phyloP scores from a whole-genome alignment of 1,284 basidiomycete species.

The Tranzscheliella williamsii region DNA sequence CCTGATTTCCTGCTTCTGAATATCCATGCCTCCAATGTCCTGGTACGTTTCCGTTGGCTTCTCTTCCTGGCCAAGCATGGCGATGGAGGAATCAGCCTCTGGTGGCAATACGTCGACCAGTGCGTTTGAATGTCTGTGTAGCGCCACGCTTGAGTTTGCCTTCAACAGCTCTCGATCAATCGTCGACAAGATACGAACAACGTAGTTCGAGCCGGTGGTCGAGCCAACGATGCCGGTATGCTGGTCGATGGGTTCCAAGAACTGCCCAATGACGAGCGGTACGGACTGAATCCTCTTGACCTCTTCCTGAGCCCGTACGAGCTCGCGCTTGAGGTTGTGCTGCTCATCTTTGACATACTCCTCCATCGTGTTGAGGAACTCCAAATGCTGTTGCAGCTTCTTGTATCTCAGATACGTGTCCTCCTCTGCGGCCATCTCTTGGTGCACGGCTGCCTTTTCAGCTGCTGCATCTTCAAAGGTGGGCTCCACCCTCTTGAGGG shows the following conservation, averaged over 20 bases:
- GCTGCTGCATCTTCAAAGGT: conserved; percentile 49
- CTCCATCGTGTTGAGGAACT: conserved; percentile 61
- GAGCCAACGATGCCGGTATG: conserved; percentile 96
- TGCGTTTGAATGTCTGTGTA: conserved; percentile 97
- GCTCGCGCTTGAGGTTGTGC: conserved; percentile 93
- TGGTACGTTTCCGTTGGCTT: conserved; percentile 65
- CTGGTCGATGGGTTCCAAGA: conserved; percentile 98
- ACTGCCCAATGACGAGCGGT: conserved; percentile 99
- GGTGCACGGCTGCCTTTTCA: conserved; percentile 49
- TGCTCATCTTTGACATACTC: conserved; percentile 99
- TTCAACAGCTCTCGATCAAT: conserved; percentile 96
- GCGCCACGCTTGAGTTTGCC: conserved; percentile 92
- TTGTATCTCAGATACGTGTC: conserved; percentile 58
- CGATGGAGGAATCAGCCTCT: conserved; percentile 95
- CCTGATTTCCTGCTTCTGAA: conserved; percentile 98
- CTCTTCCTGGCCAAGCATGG: conserved; percentile 73
- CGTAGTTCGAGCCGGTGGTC: conserved; percentile 97
- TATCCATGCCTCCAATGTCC: conserved; percentile 89
- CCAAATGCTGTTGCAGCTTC: conserved; percentile 60
- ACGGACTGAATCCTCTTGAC: conserved; percentile 99
- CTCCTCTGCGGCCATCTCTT: conserved; percentile 49
- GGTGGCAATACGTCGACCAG: conserved; percentile 97
- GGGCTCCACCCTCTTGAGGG: conserved; percentile 40
- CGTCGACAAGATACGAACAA: conserved; percentile 95
- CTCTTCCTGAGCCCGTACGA: conserved; percentile 97